Evolutionary conservation across 441 rosid species (phyloP).

Genomic region (Theobroma grandiflorum): DNA sequence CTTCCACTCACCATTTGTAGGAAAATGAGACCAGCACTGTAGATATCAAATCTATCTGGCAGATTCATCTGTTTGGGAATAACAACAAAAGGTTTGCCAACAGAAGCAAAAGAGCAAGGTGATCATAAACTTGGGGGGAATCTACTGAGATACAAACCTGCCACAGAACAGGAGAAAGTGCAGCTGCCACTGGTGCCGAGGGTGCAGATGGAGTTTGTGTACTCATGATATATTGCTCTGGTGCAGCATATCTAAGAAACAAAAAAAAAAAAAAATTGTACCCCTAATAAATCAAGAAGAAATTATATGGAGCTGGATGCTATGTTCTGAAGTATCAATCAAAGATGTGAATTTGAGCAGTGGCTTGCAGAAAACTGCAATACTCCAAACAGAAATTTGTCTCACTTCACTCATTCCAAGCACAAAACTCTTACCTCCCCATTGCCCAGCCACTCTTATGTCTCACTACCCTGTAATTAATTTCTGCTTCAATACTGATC

Average conservation of each 20-base stretch:
- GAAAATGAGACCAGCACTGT: conserved; percentile 89
- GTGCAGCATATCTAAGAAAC: conserved; percentile 81
- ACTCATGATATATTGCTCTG: conserved; percentile 99
- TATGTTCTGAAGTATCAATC: background rate
- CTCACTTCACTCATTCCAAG: background rate
- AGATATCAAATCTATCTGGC: conserved; percentile 95
- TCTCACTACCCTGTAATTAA: background rate
- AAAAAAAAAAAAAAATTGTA: background rate
- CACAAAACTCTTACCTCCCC: background rate
- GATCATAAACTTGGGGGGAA: conserved; percentile 15
- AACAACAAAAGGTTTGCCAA: conserved; percentile 16
- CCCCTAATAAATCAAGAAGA: conserved; percentile 3
- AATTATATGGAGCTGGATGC: background rate
- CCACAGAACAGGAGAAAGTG: conserved; percentile 97
- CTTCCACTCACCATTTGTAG: conserved; percentile 82
- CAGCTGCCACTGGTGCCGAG: conserved; percentile 93
- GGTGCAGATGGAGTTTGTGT: conserved; percentile 99
- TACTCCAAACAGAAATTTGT: background rate
- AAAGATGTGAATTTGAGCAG: background rate
- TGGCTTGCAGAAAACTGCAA: background rate
- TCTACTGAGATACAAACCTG: conserved; percentile 53
- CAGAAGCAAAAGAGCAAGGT: conserved; percentile 17
- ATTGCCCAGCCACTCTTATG: background rate
- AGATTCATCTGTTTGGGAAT: conserved; percentile 73
- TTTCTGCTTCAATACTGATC: background rate